Conservation (phyloP, 225 moss, liverwort and hornwort species). For the Marchantia polymorpha region DNA sequence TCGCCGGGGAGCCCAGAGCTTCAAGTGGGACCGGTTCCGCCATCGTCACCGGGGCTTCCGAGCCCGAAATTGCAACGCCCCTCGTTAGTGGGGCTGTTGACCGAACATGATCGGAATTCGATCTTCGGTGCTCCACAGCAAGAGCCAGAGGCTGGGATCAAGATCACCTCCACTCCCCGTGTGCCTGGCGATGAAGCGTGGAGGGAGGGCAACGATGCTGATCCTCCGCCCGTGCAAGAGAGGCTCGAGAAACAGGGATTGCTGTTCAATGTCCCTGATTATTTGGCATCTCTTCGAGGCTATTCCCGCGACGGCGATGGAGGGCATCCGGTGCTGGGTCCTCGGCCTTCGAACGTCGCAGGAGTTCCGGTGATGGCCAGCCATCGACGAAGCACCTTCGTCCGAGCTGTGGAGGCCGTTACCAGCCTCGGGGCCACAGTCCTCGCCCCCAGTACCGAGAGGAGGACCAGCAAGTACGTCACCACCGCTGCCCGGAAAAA, state of each 20-base stretch:
- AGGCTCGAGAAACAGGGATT: slow-evolving; percentile 41
- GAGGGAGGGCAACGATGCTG: slow-evolving; percentile 35
- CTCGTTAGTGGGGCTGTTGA: slow-evolving; percentile 30
- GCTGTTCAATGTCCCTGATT: slow-evolving; percentile 50
- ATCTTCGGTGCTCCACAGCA: slow-evolving; percentile 35
- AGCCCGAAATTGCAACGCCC: slow-evolving; percentile 19
- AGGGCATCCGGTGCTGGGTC: slow-evolving; percentile 33
- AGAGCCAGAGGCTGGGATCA: slow-evolving; percentile 22
- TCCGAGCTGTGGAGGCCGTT: slow-evolving; percentile 70
- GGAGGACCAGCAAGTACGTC: slow-evolving; percentile 61
- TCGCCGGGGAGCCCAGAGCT: slow-evolving; percentile 28
- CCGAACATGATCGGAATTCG: slow-evolving; percentile 31
- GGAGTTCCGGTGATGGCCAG: slow-evolving; percentile 41
- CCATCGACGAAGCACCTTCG: slow-evolving; percentile 62
- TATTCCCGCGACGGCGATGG: slow-evolving; percentile 49
- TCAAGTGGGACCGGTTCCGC: slow-evolving; percentile 18
- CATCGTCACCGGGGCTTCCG: neutral
- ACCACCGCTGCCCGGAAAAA: slow-evolving; percentile 62
- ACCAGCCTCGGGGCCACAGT: slow-evolving; percentile 47
- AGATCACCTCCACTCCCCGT: slow-evolving; percentile 45
- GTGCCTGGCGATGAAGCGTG: slow-evolving; percentile 50
- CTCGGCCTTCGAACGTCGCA: slow-evolving; percentile 52
- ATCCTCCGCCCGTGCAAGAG: slow-evolving; percentile 29
- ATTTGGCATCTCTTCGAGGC: slow-evolving; percentile 61
- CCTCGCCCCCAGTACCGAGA: slow-evolving; percentile 51